Percentiles rank a stretch among this genome's conserved stretches.
phyloP scores from a whole-genome alignment of 75 land plant species.

The Sequoiadendron giganteum region DNA sequence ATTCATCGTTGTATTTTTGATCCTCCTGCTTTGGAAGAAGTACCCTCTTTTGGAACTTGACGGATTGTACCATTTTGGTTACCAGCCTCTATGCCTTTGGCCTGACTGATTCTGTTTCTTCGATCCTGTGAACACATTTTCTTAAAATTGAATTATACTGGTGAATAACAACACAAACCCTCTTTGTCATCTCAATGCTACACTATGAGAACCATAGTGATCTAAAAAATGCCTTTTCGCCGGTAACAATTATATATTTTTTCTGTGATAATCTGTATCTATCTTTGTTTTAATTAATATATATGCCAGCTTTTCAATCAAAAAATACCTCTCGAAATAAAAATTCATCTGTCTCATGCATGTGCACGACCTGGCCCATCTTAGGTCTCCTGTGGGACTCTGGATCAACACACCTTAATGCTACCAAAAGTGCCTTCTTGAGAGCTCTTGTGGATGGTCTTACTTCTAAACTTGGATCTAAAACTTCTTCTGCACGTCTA shows the following conservation, averaged over 20 bases:
- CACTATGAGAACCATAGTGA: background rate
- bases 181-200: background rate
- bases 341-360: conserved; percentile 69
- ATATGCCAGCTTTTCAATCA: background rate
- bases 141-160: background rate
- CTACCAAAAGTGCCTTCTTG: conserved; percentile 73
- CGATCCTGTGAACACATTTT: background rate
- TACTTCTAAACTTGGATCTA: conserved; percentile 56
- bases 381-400: conserved; percentile 70
- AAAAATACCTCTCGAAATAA: conserved; percentile 10
- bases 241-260: conserved; percentile 11
- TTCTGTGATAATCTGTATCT: background rate
- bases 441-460: conserved; percentile 61
- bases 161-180: background rate
- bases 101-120: conserved; percentile 2
- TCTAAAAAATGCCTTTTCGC: background rate
- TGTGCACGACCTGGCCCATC: conserved; percentile 79
- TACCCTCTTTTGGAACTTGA: background rate
- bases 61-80: background rate
- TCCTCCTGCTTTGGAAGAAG: conserved; percentile 6
- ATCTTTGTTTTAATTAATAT: background rate
- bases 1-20: background rate
- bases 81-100: background rate
- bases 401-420: conserved; percentile 80
- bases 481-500: conserved; percentile 70